Percentiles rank a stretch among this genome's conserved stretches.
phyloP scores from a whole-genome alignment of 2,329 filamentous ascomycete species.

The Fusarium temperatum region DNA sequence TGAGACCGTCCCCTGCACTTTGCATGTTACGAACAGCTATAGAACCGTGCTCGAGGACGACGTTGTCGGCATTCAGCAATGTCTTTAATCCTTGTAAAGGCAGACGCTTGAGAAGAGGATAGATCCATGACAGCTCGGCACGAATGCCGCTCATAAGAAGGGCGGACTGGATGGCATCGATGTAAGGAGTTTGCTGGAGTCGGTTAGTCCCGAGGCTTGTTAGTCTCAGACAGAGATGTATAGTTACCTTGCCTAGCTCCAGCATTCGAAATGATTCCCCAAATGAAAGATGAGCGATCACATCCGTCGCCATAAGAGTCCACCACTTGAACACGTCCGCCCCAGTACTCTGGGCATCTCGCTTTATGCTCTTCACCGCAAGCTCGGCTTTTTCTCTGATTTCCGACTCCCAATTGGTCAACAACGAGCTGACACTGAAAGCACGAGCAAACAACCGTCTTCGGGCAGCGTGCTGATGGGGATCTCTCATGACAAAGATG shows the following conservation, averaged over 20 bases:
- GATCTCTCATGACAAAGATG: slow-evolving; percentile 24
- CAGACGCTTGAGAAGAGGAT: background rate
- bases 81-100: background rate
- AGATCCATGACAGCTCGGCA: background rate
- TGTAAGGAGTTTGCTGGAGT: background rate
- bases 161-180: background rate
- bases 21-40: background rate
- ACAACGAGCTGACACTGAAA: slow-evolving; percentile 11
- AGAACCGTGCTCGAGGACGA: background rate
- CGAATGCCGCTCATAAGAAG: background rate
- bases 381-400: slow-evolving; percentile 1
- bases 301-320: slow-evolving; percentile 23
- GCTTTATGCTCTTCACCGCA: background rate
- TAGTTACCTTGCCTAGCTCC: slow-evolving; percentile 11
- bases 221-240: fast-evolving
- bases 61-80: background rate
- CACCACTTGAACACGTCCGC: slow-evolving; percentile 31
- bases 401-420: slow-evolving; percentile 4
- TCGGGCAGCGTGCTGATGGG: background rate
- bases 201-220: fast-evolving
- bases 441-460: slow-evolving; percentile 13
- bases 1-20: background rate
- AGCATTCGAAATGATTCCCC: slow-evolving; percentile 26
- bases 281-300: slow-evolving; percentile 22
- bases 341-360: background rate